Conservation (phyloP, 495 filamentous ascomycete species). For the Penicillium soppii region DNA sequence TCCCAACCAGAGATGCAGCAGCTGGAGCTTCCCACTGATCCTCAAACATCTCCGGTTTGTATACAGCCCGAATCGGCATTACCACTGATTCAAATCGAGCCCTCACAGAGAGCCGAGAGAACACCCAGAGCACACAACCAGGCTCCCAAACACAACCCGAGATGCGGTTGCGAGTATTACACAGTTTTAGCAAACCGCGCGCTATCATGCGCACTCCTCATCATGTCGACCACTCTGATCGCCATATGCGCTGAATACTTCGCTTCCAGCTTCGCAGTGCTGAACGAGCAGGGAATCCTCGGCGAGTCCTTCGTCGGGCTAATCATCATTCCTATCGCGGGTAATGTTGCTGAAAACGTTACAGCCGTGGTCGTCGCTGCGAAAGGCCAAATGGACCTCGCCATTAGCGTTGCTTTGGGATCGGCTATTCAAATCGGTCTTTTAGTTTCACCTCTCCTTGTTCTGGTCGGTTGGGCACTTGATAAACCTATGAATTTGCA, state of each 20-base stretch:
- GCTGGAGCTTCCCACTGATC: too few relatives aligned
- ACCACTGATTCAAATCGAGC: conserved; percentile 1
- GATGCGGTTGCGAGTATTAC: background rate
- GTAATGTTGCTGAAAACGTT: conserved; percentile 25
- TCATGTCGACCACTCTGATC: conserved; percentile 21
- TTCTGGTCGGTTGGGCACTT: conserved; percentile 65
- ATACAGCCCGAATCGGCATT: conserved; percentile 1
- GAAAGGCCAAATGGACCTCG: conserved; percentile 27
- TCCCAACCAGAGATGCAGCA: conserved; percentile 9
- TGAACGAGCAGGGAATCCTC: conserved; percentile 14
- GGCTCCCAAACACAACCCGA: background rate
- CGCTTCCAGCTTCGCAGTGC: conserved; percentile 21
- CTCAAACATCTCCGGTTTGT: background rate
- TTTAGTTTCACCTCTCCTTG: conserved; percentile 50
- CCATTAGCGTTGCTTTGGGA: conserved; percentile 23
- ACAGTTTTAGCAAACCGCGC: background rate
- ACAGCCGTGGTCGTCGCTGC: conserved; percentile 22
- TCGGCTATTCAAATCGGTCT: conserved; percentile 30
- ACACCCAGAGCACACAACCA: background rate
- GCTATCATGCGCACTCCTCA: conserved; percentile 10
- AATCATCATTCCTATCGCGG: conserved; percentile 28
- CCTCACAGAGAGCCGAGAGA: background rate
- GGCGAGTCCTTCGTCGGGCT: conserved; percentile 25
- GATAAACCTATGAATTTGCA: conserved; percentile 70
- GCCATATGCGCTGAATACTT: conserved; percentile 29